Base-by-base conservation (phyloP, 179 eudicot genomes). In the Beta corolliflora region DNA sequence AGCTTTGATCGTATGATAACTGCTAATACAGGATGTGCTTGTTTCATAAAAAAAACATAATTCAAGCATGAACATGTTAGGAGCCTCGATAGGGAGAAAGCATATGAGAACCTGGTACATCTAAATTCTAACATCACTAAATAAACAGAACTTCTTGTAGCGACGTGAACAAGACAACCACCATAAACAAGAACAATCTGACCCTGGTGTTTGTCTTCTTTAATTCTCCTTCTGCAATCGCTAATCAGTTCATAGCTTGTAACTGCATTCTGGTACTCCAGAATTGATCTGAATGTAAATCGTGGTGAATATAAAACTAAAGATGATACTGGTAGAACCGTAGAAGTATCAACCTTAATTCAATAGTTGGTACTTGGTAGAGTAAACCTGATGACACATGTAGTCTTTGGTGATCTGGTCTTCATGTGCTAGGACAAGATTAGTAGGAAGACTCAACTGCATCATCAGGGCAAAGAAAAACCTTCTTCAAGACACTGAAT, bases 401-500 rank as follows among this genome's bases (percentile, higher is more conserved):
- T 60, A 60, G 41, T 68, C 53, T 82, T 48, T 48, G 53, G 11
- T 7, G 53, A 48, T 29, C 7, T 65, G 65, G 29, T 8, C 14
- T n/a, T 60, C 19, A 0, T 25, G 64, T 64, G 66, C 75, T 44
- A 46, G 21, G 45, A 7, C 29, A 16, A 45, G 76, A 48, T 19
- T 55, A 70, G 46, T 41, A 75, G 19, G 69, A 79, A 46, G 66
- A 69, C 41, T 46, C 18, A 61, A 46, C 65, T 45, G 71, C 77
- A 58, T 80, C 56, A 73, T 87, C 80, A 80, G 41, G 63, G 87
- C 75, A 84, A 79, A 54, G 82, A 78, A 76, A 88, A 94, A 5
- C 98, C 98, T 55, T 90, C 96, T 76, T 89, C 90, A 11, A 91
- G 84, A 73, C 99, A 96, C 77, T 83, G 78, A 70, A 84, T 86